phyloP scores from a whole-genome alignment of 768 basidiomycete species.

The Tylopilus plumbeoviolaceoides region DNA sequence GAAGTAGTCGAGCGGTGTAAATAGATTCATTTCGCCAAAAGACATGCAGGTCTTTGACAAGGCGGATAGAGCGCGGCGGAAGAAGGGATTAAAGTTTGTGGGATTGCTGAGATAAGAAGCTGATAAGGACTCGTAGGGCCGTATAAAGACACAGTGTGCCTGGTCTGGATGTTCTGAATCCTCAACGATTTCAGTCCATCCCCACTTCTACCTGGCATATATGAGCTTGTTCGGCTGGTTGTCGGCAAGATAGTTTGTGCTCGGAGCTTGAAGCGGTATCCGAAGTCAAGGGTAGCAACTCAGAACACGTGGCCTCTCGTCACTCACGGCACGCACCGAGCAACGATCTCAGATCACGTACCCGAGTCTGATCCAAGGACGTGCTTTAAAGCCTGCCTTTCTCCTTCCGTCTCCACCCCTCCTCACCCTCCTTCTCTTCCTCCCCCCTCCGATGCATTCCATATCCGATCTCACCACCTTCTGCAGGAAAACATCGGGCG shows the following conservation, averaged over 20 bases:
- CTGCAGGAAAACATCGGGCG: conserved; percentile 76
- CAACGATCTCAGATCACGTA: conserved; percentile 27
- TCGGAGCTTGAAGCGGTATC: conserved; percentile 17
- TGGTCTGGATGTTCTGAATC: neutral
- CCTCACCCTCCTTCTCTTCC: conserved; percentile 1
- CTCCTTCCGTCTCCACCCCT: conserved; percentile 8
- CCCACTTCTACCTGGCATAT: neutral
- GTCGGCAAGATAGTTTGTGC: conserved; percentile 9
- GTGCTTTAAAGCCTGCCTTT: conserved; percentile 18
- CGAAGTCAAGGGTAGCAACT: conserved; percentile 6
- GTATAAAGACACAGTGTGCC: neutral
- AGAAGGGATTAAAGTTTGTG: conserved; percentile 19
- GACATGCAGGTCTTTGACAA: conserved; percentile 6
- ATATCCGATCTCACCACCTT: conserved; percentile 89
- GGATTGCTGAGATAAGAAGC: conserved; percentile 22
- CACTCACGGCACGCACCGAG: conserved; percentile 22
- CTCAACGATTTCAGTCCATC: neutral
- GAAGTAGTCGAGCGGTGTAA: conserved; percentile 9
- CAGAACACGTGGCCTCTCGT: conserved; percentile 21
- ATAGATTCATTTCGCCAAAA: conserved; percentile 25
- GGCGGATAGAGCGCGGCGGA: conserved; percentile 22
- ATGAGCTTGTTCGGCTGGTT: neutral
- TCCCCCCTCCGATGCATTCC: conserved; percentile 53
- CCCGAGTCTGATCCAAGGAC: conserved; percentile 10
- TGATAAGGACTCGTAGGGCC: conserved; percentile 13